Evolutionary conservation across 2,329 filamentous ascomycete species (phyloP), one percentile per base, ranked within the genome.

Genomic region (Graphilbum fragrans): DNA sequence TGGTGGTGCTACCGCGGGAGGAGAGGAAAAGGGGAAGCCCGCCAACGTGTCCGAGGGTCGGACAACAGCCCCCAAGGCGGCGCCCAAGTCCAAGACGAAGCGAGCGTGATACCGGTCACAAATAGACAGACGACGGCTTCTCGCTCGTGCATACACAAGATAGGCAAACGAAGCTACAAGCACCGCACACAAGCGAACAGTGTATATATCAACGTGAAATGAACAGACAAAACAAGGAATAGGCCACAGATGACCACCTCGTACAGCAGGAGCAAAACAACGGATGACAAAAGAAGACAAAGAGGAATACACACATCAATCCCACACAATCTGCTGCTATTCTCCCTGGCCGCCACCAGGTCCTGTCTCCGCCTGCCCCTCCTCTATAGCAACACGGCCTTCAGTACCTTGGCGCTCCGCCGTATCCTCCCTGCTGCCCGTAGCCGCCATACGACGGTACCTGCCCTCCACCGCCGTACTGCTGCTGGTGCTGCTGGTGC

Each of bases 1-100:
- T 58, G 20, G 54, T 47, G 41, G 29, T 5, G 29, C 8, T 16
- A 16, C 29, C 29, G 29, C 6, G 5, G 29, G 29, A 14, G 6
- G 11, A 10, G 29, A 31, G 8, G 29, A 10, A 10, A 16, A 31
- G 29, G 29, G 6, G 8, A 31, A 31, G n/a, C n/a, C n/a, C n/a
- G n/a, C n/a, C n/a, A n/a, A n/a, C n/a, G n/a, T n/a, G n/a, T n/a
- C n/a, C n/a, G n/a, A n/a, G n/a, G n/a, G n/a, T n/a, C n/a, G n/a
- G n/a, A n/a, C n/a, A n/a, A n/a, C n/a, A n/a, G n/a, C n/a, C n/a
- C n/a, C n/a, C n/a, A n/a, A n/a, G n/a, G n/a, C n/a, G n/a, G n/a
- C n/a, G n/a, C n/a, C n/a, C n/a, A n/a, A n/a, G n/a, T n/a, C n/a
- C n/a, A n/a, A n/a, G n/a, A n/a, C n/a, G n/a, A n/a, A n/a, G n/a